Conservation (phyloP, 2,329 filamentous ascomycete species). For the Colletotrichum melonis region DNA sequence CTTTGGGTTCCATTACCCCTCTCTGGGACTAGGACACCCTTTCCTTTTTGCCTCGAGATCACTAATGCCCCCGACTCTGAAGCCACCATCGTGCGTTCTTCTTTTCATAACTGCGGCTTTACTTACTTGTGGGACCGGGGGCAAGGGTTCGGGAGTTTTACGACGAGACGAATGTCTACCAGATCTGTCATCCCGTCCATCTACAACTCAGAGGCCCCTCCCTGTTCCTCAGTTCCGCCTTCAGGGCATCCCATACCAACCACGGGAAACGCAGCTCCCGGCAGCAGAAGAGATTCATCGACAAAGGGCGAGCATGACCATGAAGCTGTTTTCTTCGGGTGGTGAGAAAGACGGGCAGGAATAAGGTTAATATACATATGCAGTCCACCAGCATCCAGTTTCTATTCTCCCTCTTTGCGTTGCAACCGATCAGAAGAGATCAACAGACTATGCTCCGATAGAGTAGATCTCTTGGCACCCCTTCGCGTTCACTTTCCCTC, state of each 20-base stretch:
- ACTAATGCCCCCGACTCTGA: neutral
- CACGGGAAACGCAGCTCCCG: conserved; percentile 20
- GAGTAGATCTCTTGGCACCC: conserved; percentile 13
- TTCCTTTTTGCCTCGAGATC: neutral
- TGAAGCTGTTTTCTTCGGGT: neutral
- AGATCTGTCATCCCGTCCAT: neutral
- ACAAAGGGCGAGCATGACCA: neutral
- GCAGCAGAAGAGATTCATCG: conserved; percentile 34
- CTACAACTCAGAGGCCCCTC: neutral
- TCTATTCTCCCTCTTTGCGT: neutral
- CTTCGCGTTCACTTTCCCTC: neutral
- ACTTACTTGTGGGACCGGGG: neutral
- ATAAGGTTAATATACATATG: conserved; percentile 4
- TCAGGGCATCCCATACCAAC: neutral
- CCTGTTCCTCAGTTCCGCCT: neutral
- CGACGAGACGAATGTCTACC: neutral
- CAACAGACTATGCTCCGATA: conserved; percentile 4
- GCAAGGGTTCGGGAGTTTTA: neutral
- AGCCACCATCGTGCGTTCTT: neutral
- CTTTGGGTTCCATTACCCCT: neutral
- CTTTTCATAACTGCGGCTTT: neutral
- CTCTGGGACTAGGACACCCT: neutral
- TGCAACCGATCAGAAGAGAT: conserved; percentile 8
- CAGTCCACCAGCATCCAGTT: neutral
- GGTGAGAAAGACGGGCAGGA: neutral